Conservation (phyloP, 768 basidiomycete genomes). For the Rhodocollybia butyracea region DNA sequence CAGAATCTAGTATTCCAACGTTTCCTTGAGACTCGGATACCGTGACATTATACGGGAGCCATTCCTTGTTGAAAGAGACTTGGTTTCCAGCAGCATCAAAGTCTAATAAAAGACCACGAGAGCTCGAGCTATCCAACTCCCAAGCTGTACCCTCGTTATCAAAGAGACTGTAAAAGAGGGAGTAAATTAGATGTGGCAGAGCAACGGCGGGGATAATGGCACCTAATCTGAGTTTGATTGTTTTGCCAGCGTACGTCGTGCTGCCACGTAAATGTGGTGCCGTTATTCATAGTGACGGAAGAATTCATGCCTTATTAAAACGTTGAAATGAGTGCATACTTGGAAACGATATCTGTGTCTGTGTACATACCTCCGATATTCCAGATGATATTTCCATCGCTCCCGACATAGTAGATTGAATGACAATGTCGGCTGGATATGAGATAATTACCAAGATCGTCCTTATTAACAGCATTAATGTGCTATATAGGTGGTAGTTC, state of each 20-base stretch:
- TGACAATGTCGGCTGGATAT: constrained; percentile 14
- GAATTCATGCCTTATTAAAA: constrained; percentile 7
- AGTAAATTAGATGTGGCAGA: background rate
- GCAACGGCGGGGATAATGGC: background rate
- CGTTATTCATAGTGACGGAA: constrained; percentile 10
- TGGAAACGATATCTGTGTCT: background rate
- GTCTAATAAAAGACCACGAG: constrained; percentile 7
- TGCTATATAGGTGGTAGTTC: background rate
- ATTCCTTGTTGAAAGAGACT: background rate
- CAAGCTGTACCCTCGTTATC: constrained; percentile 4
- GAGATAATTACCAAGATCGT: constrained; percentile 14
- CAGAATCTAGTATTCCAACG: background rate
- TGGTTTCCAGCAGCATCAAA: background rate
- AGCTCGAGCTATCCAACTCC: background rate
- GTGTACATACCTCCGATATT: constrained; percentile 14
- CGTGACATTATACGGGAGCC: background rate
- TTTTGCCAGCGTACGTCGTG: constrained; percentile 17
- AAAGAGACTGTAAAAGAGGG: constrained; percentile 1
- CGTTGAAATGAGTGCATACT: background rate
- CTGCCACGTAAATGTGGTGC: constrained; percentile 15
- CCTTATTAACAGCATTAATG: constrained; percentile 11
- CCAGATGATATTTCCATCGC: constrained; percentile 17
- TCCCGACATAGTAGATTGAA: constrained; percentile 15
- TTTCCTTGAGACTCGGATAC: constrained; percentile 6
- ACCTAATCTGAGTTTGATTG: background rate